phyloP scores from a whole-genome alignment of 129 eudicot genomes.

The Centella asiatica region DNA sequence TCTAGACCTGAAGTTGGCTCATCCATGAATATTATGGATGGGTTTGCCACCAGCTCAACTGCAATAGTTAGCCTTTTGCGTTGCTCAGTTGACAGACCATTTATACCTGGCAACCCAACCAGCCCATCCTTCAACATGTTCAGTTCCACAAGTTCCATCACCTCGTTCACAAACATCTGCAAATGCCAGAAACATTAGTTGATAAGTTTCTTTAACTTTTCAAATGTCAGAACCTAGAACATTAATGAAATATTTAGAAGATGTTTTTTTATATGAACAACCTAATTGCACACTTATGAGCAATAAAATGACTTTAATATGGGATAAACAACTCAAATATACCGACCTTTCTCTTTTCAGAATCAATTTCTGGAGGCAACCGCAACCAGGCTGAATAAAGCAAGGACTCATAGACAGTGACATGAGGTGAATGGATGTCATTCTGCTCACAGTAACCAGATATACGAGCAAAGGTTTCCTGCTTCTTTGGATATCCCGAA shows the following conservation, averaged over 20 bases:
- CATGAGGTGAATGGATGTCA: no score
- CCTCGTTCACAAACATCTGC: not conserved
- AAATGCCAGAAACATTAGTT: not conserved
- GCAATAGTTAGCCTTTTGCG: no score
- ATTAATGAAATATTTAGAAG: no score
- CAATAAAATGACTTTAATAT: no score
- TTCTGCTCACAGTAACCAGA: no score
- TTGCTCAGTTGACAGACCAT: not conserved
- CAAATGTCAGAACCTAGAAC: no score
- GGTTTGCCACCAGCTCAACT: no score
- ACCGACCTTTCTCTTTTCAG: constrained; percentile 42
- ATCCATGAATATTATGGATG: no score
- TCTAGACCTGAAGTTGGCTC: no score
- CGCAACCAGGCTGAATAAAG: constrained; percentile 76
- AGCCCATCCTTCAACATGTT: not conserved
- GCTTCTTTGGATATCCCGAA: constrained; percentile 76
- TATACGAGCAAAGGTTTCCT: constrained; percentile 79
- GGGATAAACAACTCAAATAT: not conserved
- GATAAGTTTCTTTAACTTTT: no score
- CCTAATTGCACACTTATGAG: no score
- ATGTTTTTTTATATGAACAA: no score
- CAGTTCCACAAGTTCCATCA: not conserved
- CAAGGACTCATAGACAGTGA: constrained; percentile 68
- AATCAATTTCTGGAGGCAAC: constrained; percentile 44
- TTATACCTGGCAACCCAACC: not conserved